A percentile compares a stretch with the other conserved stretches of the same genome.
Evolutionary conservation across 495 filamentous ascomycete species (phyloP).

Genomic region (Penicillium daleae): DNA sequence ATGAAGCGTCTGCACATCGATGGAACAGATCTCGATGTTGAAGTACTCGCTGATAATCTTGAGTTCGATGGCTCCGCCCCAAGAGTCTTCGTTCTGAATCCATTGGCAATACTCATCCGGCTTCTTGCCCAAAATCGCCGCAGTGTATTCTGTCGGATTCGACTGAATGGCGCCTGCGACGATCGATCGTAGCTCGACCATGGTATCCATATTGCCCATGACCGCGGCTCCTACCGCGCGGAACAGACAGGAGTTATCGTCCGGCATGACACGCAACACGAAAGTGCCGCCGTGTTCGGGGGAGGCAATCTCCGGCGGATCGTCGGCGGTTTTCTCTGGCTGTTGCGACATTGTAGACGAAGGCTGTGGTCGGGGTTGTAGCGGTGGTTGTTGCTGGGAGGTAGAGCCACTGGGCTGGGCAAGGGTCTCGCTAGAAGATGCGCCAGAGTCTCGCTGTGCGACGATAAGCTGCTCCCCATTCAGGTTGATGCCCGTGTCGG

Average conservation of each 20-base stretch:
- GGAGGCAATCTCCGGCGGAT: constrained; percentile 72
- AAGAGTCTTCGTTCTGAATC: constrained; percentile 78
- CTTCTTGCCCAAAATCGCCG: constrained; percentile 74
- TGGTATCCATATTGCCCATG: constrained; percentile 70
- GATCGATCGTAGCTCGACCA: constrained; percentile 76
- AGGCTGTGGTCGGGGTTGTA: constrained; percentile 23
- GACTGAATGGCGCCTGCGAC: constrained; percentile 79
- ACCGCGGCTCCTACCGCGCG: constrained; percentile 82
- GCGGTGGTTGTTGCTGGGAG: constrained; percentile 8
- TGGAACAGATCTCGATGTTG: constrained; percentile 81
- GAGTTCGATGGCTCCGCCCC: constrained; percentile 93
- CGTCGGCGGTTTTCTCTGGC: constrained; percentile 37
- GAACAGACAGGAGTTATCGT: constrained; percentile 96
- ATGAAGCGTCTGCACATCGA: constrained; percentile 72
- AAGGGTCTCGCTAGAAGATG: constrained; percentile 11
- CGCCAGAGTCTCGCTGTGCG: constrained; percentile 44
- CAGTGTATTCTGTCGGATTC: constrained; percentile 70
- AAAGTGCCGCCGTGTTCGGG: constrained; percentile 64
- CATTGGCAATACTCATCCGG: constrained; percentile 81
- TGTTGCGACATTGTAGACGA: constrained; percentile 21
- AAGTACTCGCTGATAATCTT: constrained; percentile 85
- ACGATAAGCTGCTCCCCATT: constrained; percentile 85
- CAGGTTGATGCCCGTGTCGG: constrained; percentile 65
- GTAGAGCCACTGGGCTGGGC: constrained; percentile 11
- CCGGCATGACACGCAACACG: constrained; percentile 92